Conservation (phyloP, 2,329 filamentous ascomycete genomes). For the Penicillium concentricum region DNA sequence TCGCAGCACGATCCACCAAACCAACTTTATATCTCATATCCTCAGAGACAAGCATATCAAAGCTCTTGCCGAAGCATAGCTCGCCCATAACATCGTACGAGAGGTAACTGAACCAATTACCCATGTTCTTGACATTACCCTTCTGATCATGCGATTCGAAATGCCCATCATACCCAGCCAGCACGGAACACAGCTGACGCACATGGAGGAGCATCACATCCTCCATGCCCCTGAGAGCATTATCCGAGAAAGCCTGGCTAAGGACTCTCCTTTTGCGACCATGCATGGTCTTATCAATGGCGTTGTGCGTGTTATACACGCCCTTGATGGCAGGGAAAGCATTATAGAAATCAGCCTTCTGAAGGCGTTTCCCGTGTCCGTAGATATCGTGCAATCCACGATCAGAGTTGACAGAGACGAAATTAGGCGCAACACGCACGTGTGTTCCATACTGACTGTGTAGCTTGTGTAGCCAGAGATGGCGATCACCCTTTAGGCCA, state of each 20-base stretch:
- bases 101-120: slow-evolving; percentile 43
- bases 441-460: slow-evolving; percentile 68
- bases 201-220: slow-evolving; percentile 65
- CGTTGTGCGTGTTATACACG: slow-evolving; percentile 70
- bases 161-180: slow-evolving; percentile 22
- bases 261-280: slow-evolving; percentile 70
- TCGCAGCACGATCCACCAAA: slow-evolving; percentile 66
- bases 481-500: slow-evolving; percentile 70
- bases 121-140: slow-evolving; percentile 35
- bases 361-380: slow-evolving; percentile 40
- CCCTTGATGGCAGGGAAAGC: slow-evolving; percentile 66
- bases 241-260: slow-evolving; percentile 69
- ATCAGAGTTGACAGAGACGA: slow-evolving; percentile 72
- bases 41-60: slow-evolving; percentile 48
- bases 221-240: slow-evolving; percentile 67
- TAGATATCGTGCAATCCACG: slow-evolving; percentile 52
- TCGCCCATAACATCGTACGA: slow-evolving; percentile 55
- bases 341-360: slow-evolving; percentile 70
- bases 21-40: slow-evolving; percentile 63
- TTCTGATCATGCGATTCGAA: slow-evolving; percentile 19
- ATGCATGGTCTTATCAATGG: slow-evolving; percentile 66
- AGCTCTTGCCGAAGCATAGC: slow-evolving; percentile 52
- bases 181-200: slow-evolving; percentile 58
- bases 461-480: slow-evolving; percentile 68
- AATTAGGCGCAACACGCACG: slow-evolving; percentile 77